phyloP scores from a whole-genome alignment of 1,139 yeast species.

The Candida sojae region DNA sequence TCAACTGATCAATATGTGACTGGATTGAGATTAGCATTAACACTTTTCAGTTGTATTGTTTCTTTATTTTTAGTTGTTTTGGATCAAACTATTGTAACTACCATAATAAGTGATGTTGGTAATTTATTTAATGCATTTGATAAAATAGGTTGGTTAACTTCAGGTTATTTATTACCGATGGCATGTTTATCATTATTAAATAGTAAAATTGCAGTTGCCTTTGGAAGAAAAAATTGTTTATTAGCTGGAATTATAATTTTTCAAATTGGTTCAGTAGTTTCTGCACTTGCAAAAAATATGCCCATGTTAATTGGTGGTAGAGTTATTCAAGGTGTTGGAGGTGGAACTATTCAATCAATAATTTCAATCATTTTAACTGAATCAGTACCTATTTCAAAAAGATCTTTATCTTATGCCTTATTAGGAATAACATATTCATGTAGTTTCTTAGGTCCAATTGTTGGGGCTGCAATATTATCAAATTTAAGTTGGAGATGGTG shows the following conservation, averaged over 20 bases:
- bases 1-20: slow-evolving; percentile 47
- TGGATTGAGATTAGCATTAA: slow-evolving; percentile 41
- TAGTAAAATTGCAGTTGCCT: slow-evolving; percentile 60
- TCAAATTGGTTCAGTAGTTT: slow-evolving; percentile 61
- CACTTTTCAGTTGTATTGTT: slow-evolving; percentile 47
- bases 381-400: slow-evolving; percentile 54
- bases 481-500: slow-evolving; percentile 78
- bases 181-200: slow-evolving; percentile 59
- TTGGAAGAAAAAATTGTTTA: slow-evolving; percentile 58
- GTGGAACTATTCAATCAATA: slow-evolving; percentile 66
- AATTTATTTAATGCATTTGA: slow-evolving; percentile 52
- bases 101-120: slow-evolving; percentile 57
- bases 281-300: slow-evolving; percentile 60
- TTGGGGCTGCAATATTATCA: slow-evolving; percentile 65
- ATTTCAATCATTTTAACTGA: slow-evolving; percentile 61
- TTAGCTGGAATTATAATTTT: slow-evolving; percentile 53
- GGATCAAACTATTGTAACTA: slow-evolving; percentile 65
- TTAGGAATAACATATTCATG: slow-evolving; percentile 53
- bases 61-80: slow-evolving; percentile 61
- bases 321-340: slow-evolving; percentile 73
- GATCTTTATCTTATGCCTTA: slow-evolving; percentile 52
- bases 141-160: slow-evolving; percentile 42
- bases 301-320: slow-evolving; percentile 68
- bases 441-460: slow-evolving; percentile 61
- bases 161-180: slow-evolving; percentile 61